Evolutionary conservation across 164 flowering plant genomes (phyloP), one percentile per base, ranked within the genome.

Genomic region (Magnolia sinica): DNA sequence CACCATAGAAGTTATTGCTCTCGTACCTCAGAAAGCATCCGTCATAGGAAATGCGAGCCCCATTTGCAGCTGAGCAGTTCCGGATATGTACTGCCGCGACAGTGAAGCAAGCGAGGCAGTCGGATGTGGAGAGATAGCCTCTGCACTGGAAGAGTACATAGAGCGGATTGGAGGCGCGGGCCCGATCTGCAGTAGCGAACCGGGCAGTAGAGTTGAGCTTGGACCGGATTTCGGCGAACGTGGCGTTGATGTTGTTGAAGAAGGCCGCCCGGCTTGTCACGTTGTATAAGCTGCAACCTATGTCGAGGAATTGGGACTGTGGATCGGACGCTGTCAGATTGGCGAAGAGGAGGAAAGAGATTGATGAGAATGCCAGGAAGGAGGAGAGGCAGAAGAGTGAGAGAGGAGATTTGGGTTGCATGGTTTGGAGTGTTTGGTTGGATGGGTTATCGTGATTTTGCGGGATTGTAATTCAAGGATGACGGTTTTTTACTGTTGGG

Each of bases 11-110:
- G 49, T n/a, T 65, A 65, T 22, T 81, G 79, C 87, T 85, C 74
- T 87, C 89, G 22, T 87, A 86, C 87, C 88, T 85, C 72, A 88
- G 77, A 77, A 82, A 84, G 78, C 88, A 86, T 4, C 89, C 91
- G 52, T 87, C 89, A 51, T 84, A 84, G 68, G 84, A 76, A 55
- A 84, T 84, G 4, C 89, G 81, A 66, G 83, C 91, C 5, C 88
- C 91, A 58, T 81, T 86, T 5, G 82, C 87, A 5, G 77, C 10
- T 0, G 87, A 83, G 79, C 89, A 88, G 31, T 83, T 84, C 18
- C 86, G 75, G 64, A 88, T 83, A 50, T 72, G 79, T 1, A 70
- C 0, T 3, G 31, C 78, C 0, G 91, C 88, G 7, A 68, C 72
- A 20, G 76, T 61, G 72, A 79, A 80, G 74, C 89, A 88, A 31